A percentile compares a stretch with the other conserved stretches of the same genome.
These are phyloP conservation scores for Eimeria acervulina DNA, from an alignment of 169 alveolate species.

Conservation along the genomic window DNA sequence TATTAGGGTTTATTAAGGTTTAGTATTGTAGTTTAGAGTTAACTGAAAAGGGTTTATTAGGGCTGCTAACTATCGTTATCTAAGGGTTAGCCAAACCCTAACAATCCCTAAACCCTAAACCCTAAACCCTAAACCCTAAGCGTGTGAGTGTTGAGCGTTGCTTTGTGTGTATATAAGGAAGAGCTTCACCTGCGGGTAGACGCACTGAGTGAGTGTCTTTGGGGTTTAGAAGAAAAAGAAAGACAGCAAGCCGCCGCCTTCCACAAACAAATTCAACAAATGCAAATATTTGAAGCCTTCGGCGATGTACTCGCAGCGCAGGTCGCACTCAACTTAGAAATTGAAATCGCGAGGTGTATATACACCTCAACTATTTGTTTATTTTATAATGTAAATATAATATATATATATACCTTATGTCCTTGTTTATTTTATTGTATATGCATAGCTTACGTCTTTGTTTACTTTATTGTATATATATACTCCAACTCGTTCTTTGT, in stretches of 20 bases:
- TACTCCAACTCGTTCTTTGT: no score
- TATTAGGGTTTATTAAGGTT: conserved; percentile 22
- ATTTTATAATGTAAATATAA: no score
- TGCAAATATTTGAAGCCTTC: neutral
- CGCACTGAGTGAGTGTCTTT: neutral
- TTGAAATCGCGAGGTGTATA: neutral
- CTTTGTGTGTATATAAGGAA: neutral
- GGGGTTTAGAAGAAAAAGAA: neutral
- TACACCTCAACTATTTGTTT: no score
- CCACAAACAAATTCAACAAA: neutral
- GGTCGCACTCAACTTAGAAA: neutral
- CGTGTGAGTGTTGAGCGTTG: neutral
- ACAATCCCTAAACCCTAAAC: no score
- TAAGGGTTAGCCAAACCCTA: no score
- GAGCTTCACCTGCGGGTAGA: conserved; percentile 21
- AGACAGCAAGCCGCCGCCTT: neutral
- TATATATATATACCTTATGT: no score
- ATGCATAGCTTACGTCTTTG: no score
- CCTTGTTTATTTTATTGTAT: no score
- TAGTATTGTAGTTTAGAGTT: neutral
- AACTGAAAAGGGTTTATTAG: neutral
- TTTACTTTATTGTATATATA: no score
- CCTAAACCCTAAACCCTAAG: no score
- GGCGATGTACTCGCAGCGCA: neutral
- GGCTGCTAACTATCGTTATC: no score